Percentiles rank a stretch among this genome's conserved stretches.
These are phyloP conservation scores for Myxozyma udenii DNA, from an alignment of 805 yeast species.

Conservation along the genomic window DNA sequence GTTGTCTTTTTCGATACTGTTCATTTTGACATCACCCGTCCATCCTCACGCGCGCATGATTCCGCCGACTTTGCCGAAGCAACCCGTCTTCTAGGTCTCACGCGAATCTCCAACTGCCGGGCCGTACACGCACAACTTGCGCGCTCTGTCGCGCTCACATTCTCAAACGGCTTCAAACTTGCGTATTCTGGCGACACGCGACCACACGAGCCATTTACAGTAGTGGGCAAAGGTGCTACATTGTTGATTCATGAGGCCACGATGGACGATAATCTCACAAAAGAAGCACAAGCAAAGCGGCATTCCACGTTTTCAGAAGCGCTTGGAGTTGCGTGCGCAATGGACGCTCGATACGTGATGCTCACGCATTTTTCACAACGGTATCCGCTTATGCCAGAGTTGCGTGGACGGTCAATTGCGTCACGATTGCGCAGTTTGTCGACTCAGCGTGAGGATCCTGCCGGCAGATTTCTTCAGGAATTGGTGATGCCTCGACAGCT, in stretches of 20 bases:
- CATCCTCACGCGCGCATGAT: background rate
- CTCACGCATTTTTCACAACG: slow-evolving; percentile 93
- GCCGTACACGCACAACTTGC: slow-evolving; percentile 87
- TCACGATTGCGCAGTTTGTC: background rate
- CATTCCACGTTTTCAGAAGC: slow-evolving; percentile 93
- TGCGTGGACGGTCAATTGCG: background rate
- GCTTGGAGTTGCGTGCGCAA: slow-evolving; percentile 58
- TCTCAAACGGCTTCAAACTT: slow-evolving; percentile 53
- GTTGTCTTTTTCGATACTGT: slow-evolving; percentile 10
- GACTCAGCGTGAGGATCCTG: background rate
- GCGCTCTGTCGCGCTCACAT: slow-evolving; percentile 60
- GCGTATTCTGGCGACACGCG: slow-evolving; percentile 96
- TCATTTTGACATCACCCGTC: background rate
- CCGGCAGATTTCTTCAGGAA: slow-evolving; percentile 1
- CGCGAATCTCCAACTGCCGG: slow-evolving; percentile 55
- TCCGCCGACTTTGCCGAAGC: background rate
- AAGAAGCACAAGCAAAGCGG: slow-evolving; percentile 75
- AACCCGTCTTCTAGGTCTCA: slow-evolving; percentile 32
- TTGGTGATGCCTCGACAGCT: background rate
- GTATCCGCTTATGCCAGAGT: slow-evolving; percentile 48
- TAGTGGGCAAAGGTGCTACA: slow-evolving; percentile 64
- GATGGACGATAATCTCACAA: slow-evolving; percentile 69
- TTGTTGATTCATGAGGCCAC: slow-evolving; percentile 91
- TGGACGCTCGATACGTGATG: slow-evolving; percentile 69
- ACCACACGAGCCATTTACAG: slow-evolving; percentile 65